Evolutionary conservation across 2,329 filamentous ascomycete genomes (phyloP).

Genomic region (Niveomyces coronatus): DNA sequence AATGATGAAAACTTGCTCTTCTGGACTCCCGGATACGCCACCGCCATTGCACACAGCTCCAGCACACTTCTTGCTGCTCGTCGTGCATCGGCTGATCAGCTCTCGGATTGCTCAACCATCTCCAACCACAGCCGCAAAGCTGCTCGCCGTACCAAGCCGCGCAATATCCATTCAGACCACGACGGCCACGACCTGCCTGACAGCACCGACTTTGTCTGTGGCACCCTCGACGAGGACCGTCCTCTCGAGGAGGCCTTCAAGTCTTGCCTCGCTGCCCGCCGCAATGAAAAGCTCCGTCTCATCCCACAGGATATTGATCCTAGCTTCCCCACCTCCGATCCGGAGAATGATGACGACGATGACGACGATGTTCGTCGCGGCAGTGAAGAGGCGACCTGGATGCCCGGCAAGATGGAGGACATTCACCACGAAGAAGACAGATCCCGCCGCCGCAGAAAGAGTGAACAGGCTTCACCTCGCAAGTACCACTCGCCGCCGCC

Average conservation of each 20-base stretch:
- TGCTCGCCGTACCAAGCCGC: slow-evolving; percentile 20
- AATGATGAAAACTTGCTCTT: slow-evolving; percentile 54
- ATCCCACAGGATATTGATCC: slow-evolving; percentile 97
- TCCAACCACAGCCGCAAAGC: slow-evolving; percentile 27
- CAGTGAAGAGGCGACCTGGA: slow-evolving; percentile 58
- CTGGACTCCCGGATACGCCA: slow-evolving; percentile 39
- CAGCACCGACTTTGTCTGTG: slow-evolving; percentile 98
- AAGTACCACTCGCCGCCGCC: slow-evolving; percentile 37
- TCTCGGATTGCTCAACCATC: slow-evolving; percentile 52
- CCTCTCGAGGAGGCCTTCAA: slow-evolving; percentile 91
- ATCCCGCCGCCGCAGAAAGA: slow-evolving; percentile 38
- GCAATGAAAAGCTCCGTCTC: slow-evolving; percentile 67
- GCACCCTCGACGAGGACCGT: slow-evolving; percentile 89
- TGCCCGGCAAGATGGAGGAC: slow-evolving; percentile 63
- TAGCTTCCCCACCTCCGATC: slow-evolving; percentile 90
- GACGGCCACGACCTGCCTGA: slow-evolving; percentile 80
- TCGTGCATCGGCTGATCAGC: slow-evolving; percentile 33
- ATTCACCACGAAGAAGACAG: slow-evolving; percentile 48
- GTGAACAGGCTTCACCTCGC: slow-evolving; percentile 34
- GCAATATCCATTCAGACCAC: slow-evolving; percentile 20
- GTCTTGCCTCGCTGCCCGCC: slow-evolving; percentile 69
- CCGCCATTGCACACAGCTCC: slow-evolving; percentile 26
- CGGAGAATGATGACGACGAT: slow-evolving; percentile 73
- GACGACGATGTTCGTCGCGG: slow-evolving; percentile 47
- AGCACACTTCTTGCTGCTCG: slow-evolving; percentile 22